Evolutionary conservation across 139 green algal species (phyloP), one percentile per base, ranked within the genome.

Genomic region (Ettlia oleoabundans): DNA sequence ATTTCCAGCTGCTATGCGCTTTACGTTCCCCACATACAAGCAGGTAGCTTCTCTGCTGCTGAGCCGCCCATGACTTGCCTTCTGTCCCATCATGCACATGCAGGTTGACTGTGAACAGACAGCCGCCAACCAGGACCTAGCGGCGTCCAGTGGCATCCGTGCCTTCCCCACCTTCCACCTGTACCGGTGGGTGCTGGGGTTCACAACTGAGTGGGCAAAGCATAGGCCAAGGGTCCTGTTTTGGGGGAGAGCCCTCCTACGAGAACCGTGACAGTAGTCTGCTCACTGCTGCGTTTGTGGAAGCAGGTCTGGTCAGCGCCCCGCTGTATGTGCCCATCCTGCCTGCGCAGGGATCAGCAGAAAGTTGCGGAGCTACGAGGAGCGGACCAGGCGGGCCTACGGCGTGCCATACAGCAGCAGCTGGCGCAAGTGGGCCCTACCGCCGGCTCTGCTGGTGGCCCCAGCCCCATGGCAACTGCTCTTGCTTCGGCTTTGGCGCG

Each of bases 111-210:
- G 78, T 70, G 86, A 90, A 71, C 70, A 73, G 37, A 81, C 72
- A 7, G 9, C 53, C 13, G 78, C 42, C 63, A 90, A 90, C 71
- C 41, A 65, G 40, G 63, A 35, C 1, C 85, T 90, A 61, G 84
- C 86, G 2, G 13, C n/a, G 19, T 28, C 41, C 10, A 5, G 35
- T 8, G n/a, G 33, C 15, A 64, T 90, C 37, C 18, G 38, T 24
- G 84, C 73, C 37, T 89, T 86, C 66, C 86, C 86, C 38, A 90
- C 86, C 9, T 80, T 90, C 51, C 72, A 90, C 26, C 28, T 90
- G 3, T 86, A 84, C 61, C 33, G 51, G 71, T 66, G 69, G 28
- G 47, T 15, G 47, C 47, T 24, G 10, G 47, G 47, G 15, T 58
- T 10, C 13, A 58, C 15, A 58, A 10, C 10, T 58, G 13, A 15